Evolutionary conservation across 805 yeast species (phyloP).

Genomic region (Candida argentea): DNA sequence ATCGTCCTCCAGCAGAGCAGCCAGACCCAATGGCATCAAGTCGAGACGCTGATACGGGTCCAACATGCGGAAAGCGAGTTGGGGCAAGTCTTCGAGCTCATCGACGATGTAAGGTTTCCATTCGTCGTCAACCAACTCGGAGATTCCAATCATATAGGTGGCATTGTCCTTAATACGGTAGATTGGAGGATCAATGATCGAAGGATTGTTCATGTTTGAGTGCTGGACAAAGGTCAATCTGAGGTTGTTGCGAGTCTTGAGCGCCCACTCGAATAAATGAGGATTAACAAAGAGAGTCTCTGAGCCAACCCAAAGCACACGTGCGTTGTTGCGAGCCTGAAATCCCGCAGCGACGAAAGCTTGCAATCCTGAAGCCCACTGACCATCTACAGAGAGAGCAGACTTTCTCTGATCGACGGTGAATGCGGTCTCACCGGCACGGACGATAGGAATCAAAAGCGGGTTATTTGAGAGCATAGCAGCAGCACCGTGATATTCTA

Average conservation of each 20-base stretch:
- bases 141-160: conserved; percentile 41
- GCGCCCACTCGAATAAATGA: conserved; percentile 50
- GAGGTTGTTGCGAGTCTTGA: conserved; percentile 58
- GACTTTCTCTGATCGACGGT: conserved; percentile 32
- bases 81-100: conserved; percentile 45
- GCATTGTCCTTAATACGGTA: conserved; percentile 75
- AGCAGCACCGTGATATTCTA: conserved; percentile 41
- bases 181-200: conserved; percentile 22
- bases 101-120: conserved; percentile 58
- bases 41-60: conserved; percentile 90
- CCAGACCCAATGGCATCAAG: conserved; percentile 35
- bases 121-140: conserved; percentile 32
- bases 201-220: conserved; percentile 38
- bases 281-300: conserved; percentile 33
- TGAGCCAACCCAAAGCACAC: conserved; percentile 78
- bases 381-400: conserved; percentile 32
- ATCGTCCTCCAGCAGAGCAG: conserved; percentile 22
- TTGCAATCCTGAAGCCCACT: conserved; percentile 79
- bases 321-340: conserved; percentile 72
- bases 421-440: conserved; percentile 57
- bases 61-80: conserved; percentile 78
- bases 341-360: conserved; percentile 66
- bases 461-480: conserved; percentile 65
- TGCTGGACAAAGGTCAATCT: conserved; percentile 47
- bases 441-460: conserved; percentile 58